Evolutionary conservation across 768 basidiomycete species (phyloP).

Genomic region (Rhodotorula graminis): DNA sequence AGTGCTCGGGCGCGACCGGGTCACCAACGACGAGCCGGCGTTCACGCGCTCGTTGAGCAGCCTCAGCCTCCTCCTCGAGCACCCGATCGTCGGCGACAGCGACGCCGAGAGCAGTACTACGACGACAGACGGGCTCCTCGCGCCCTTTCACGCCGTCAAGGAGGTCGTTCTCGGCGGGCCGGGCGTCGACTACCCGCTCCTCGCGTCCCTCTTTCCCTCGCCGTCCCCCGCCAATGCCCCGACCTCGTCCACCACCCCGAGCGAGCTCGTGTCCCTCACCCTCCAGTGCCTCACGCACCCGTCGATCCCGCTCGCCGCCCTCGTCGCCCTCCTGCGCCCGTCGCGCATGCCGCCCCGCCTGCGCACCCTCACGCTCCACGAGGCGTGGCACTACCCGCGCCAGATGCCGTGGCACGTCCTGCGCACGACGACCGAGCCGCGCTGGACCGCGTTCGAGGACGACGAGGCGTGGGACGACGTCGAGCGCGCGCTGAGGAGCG

Average conservation of each 20-base stretch:
- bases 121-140: neutral
- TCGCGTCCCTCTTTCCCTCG: neutral
- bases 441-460: neutral
- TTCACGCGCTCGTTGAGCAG: neutral
- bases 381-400: neutral
- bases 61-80: neutral
- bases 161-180: conserved; percentile 1
- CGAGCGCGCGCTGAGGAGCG: neutral
- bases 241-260: no score
- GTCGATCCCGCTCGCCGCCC: neutral
- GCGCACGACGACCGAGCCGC: neutral
- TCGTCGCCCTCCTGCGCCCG: neutral
- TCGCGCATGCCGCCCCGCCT: neutral
- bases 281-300: conserved; percentile 3
- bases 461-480: neutral
- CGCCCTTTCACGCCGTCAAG: neutral
- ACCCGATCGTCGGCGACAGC: neutral
- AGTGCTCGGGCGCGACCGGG: neutral
- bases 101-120: no score
- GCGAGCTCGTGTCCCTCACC: neutral
- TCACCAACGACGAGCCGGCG: neutral
- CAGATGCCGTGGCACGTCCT: neutral
- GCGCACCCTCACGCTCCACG: neutral
- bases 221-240: no score
- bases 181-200: neutral